A percentile compares a stretch with the other conserved stretches of the same genome.
Evolutionary conservation across 2,329 filamentous ascomycete species (phyloP).

Genomic region (Mycosphaerella arachidis): DNA sequence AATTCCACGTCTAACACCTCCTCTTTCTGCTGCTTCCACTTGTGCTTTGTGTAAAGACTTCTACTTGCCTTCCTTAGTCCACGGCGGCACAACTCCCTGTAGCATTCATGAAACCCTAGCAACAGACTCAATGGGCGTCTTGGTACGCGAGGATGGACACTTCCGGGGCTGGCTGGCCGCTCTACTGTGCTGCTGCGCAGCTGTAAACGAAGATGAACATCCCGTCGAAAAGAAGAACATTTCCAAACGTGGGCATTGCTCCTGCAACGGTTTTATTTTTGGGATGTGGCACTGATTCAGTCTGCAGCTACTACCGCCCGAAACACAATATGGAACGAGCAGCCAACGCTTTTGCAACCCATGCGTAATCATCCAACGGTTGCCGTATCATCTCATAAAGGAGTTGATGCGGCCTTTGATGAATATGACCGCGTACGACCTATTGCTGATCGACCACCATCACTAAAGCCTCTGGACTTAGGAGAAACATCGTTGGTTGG

Average conservation of each 20-base stretch:
- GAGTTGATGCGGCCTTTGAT: constrained; percentile 13
- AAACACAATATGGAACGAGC: constrained; percentile 21
- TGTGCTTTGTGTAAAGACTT: constrained; percentile 4
- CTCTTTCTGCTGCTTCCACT: constrained; percentile 5
- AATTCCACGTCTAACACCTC: constrained; percentile 4
- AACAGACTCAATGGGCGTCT: constrained; percentile 31
- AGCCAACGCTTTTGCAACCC: constrained; percentile 20
- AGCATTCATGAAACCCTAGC: constrained; percentile 20
- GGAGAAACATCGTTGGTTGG: constrained; percentile 20
- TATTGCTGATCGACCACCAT: constrained; percentile 21
- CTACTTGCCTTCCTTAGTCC: constrained; percentile 3
- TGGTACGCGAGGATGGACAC: constrained; percentile 27
- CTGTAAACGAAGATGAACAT: constrained; percentile 28
- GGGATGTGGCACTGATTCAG: constrained; percentile 5
- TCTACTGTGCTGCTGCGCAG: constrained; percentile 32
- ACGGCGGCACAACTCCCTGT: constrained; percentile 1
- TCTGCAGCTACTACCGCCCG: constrained; percentile 10
- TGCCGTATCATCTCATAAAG: neutral
- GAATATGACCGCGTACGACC: constrained; percentile 19
- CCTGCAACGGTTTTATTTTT: constrained; percentile 1
- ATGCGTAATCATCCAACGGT: constrained; percentile 13
- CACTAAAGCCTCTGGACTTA: constrained; percentile 21
- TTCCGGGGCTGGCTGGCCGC: constrained; percentile 33
- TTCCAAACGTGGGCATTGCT: constrained; percentile 11
- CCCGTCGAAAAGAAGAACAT: constrained; percentile 17